These are phyloP conservation scores for Populus simonii DNA, from an alignment of 345 rosid genomes.

Conservation along the genomic window DNA sequence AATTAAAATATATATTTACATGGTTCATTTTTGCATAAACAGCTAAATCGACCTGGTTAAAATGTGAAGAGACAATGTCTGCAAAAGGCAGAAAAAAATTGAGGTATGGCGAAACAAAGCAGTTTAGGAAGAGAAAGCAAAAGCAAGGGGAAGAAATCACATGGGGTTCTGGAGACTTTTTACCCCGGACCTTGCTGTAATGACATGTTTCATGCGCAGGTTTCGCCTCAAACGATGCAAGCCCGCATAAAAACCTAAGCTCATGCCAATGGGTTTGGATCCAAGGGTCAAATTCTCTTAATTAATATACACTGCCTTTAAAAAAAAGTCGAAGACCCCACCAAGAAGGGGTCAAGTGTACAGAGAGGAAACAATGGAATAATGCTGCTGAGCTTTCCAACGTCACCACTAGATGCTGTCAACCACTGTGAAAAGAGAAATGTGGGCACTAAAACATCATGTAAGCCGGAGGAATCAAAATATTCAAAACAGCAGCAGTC, in stretches of 20 bases:
- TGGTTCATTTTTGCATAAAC: no score
- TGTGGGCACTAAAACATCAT: background rate
- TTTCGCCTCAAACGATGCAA: constrained; percentile 28
- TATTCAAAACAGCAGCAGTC: background rate
- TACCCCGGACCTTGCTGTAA: constrained; percentile 28
- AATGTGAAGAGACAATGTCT: constrained; percentile 15
- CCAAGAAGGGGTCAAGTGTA: background rate
- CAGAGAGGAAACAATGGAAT: background rate
- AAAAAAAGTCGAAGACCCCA: constrained; percentile 6
- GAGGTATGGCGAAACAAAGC: background rate
- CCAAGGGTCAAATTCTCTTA: background rate
- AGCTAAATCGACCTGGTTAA: background rate
- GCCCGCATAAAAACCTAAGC: constrained; percentile 8
- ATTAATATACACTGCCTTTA: background rate
- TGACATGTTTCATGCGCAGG: constrained; percentile 23
- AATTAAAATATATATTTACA: no score
- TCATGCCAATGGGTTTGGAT: constrained; percentile 1
- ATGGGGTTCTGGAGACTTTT: constrained; percentile 14
- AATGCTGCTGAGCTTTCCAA: constrained; percentile 7
- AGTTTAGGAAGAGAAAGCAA: background rate
- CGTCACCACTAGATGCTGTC: constrained; percentile 22
- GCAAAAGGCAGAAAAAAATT: constrained; percentile 10
- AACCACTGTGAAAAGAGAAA: constrained; percentile 13
- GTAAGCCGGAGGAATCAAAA: background rate
- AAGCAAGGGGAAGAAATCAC: constrained; percentile 15